A percentile compares a stretch with the other conserved stretches of the same genome.
Evolutionary conservation across 1,139 yeast genomes (phyloP).

Genomic region (Zygosaccharomyces sapae): DNA sequence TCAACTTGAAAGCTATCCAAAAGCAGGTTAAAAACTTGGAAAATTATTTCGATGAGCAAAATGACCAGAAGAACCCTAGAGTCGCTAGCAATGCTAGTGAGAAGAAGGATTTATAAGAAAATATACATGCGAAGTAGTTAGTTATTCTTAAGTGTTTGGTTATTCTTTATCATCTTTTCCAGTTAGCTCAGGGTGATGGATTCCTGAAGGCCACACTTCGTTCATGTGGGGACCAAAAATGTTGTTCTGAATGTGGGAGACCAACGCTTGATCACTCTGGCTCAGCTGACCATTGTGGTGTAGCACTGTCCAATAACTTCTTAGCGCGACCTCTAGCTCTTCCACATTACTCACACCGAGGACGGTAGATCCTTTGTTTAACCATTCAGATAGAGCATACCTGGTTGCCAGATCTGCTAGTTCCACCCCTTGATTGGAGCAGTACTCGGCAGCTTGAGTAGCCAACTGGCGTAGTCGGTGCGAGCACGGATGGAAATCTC

Average conservation of each 20-base stretch:
- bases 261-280: slow-evolving; percentile 43
- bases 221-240: slow-evolving; percentile 55
- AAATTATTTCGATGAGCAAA: slow-evolving; percentile 48
- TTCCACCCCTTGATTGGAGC: slow-evolving; percentile 48
- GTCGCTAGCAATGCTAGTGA: slow-evolving; percentile 9
- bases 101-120: slow-evolving; percentile 17
- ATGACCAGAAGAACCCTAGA: slow-evolving; percentile 22
- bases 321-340: slow-evolving; percentile 64
- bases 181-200: slow-evolving; percentile 35
- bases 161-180: background rate
- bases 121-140: background rate
- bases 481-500: slow-evolving; percentile 77
- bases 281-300: slow-evolving; percentile 36
- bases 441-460: slow-evolving; percentile 46
- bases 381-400: slow-evolving; percentile 65
- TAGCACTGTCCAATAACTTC: slow-evolving; percentile 51
- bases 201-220: slow-evolving; percentile 73
- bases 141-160: background rate
- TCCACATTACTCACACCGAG: slow-evolving; percentile 63
- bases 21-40: slow-evolving; percentile 54
- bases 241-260: slow-evolving; percentile 43
- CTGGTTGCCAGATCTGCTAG: slow-evolving; percentile 79
- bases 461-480: slow-evolving; percentile 55
- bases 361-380: slow-evolving; percentile 53
- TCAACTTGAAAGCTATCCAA: slow-evolving; percentile 48